phyloP scores from a whole-genome alignment of 352 stramenopile genomes.

The Aphanomyces euteiches region DNA sequence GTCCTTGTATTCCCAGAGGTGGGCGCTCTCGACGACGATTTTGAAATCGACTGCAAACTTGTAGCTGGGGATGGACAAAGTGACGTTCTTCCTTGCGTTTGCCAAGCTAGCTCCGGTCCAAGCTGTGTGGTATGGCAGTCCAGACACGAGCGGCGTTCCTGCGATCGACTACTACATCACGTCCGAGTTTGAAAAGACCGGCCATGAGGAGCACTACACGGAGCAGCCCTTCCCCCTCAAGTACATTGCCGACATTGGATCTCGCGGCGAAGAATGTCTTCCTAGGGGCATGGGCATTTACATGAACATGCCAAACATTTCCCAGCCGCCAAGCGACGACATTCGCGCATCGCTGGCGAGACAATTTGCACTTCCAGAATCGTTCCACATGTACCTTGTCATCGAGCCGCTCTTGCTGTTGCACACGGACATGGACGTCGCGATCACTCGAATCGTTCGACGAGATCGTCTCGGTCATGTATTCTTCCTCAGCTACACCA shows the following conservation, averaged over 20 bases:
- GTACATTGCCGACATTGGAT: slow-evolving; percentile 35
- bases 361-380: slow-evolving; percentile 48
- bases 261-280: background rate
- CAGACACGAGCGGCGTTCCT: slow-evolving; percentile 63
- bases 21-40: no score
- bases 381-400: slow-evolving; percentile 58
- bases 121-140: slow-evolving; percentile 70
- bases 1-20: slow-evolving; percentile 48
- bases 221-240: slow-evolving; percentile 58
- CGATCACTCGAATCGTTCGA: slow-evolving; percentile 44
- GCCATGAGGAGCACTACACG: slow-evolving; percentile 49
- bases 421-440: slow-evolving; percentile 66
- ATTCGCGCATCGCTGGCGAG: slow-evolving; percentile 38
- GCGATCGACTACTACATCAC: slow-evolving; percentile 67
- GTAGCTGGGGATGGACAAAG: slow-evolving; percentile 73
- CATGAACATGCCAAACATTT: slow-evolving; percentile 42
- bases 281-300: slow-evolving; percentile 65
- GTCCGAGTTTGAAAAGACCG: slow-evolving; percentile 59
- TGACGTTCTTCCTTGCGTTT: slow-evolving; percentile 71
- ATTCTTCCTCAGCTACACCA: slow-evolving; percentile 52
- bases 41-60: background rate
- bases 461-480: slow-evolving; percentile 50
- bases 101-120: slow-evolving; percentile 60
- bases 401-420: slow-evolving; percentile 57
- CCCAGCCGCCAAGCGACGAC: slow-evolving; percentile 25